These are phyloP conservation scores for Sophora flavescens DNA, from an alignment of 306 rosid genomes.

Conservation along the genomic window DNA sequence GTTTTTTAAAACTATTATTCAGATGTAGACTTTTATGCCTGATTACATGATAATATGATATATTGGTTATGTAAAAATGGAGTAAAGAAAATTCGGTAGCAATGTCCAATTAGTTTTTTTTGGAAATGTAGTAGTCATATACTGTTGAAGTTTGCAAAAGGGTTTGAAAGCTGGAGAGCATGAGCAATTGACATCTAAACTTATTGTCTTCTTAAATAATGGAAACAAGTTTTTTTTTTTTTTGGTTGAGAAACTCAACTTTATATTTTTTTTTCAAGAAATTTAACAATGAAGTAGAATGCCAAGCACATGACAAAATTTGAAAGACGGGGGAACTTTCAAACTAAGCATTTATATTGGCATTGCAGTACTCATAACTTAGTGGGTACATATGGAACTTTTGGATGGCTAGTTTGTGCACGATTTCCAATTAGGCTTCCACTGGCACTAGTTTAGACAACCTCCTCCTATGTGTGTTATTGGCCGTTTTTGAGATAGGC, in stretches of 20 bases:
- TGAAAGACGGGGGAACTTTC: background rate
- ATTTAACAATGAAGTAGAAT: background rate
- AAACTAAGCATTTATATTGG: slow-evolving; percentile 1
- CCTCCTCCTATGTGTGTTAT: no score
- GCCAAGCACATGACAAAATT: background rate
- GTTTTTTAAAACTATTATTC: background rate
- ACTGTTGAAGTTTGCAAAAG: slow-evolving; percentile 8
- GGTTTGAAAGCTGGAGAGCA: background rate
- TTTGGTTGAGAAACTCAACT: background rate
- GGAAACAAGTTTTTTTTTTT: background rate
- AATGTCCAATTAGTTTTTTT: slow-evolving; percentile 10
- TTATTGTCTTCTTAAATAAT: background rate
- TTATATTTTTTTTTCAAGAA: background rate
- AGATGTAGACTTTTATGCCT: slow-evolving; percentile 3
- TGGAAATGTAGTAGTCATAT: slow-evolving; percentile 8
- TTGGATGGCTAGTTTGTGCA: no score
- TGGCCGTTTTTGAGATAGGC: no score
- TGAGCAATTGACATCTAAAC: background rate
- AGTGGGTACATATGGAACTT: no score
- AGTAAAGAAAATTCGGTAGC: background rate
- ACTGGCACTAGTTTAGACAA: no score
- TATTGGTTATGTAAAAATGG: background rate
- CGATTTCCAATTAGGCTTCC: no score
- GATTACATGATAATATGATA: slow-evolving; percentile 14
- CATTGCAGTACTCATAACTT: no score